A percentile compares a stretch with the other conserved stretches of the same genome.
These are phyloP conservation scores for Calonectria henricotiae DNA, from an alignment of 2,329 filamentous ascomycete genomes.

Conservation along the genomic window DNA sequence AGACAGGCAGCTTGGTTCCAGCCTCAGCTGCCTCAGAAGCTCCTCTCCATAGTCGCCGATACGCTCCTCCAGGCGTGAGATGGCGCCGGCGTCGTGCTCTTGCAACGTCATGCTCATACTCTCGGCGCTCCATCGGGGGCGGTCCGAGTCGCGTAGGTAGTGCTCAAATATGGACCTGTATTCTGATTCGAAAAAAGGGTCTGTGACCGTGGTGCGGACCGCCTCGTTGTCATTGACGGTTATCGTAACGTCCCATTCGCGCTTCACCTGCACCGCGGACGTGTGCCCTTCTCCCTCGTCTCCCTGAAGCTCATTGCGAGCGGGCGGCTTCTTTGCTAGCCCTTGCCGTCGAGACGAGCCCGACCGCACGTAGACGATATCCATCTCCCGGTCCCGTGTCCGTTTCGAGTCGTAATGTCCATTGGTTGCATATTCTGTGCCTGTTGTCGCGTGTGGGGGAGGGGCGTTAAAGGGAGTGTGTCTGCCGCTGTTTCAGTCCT, in stretches of 20 bases:
- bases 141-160: conserved; percentile 38
- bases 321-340: conserved; percentile 16
- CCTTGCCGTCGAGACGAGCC: conserved; percentile 16
- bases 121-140: conserved; percentile 32
- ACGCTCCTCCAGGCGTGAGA: conserved; percentile 13
- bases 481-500: conserved; percentile 3
- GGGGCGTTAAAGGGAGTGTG: conserved; percentile 6
- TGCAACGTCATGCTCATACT: conserved; percentile 30
- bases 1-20: conserved; percentile 3
- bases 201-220: conserved; percentile 17
- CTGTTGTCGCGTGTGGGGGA: conserved; percentile 20
- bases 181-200: conserved; percentile 31
- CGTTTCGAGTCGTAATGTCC: conserved; percentile 27
- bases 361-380: conserved; percentile 34
- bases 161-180: conserved; percentile 33
- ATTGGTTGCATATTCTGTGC: conserved; percentile 34
- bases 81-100: conserved; percentile 11
- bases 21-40: conserved; percentile 19
- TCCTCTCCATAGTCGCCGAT: conserved; percentile 11
- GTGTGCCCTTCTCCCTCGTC: background rate
- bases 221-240: conserved; percentile 17
- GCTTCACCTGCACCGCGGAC: background rate
- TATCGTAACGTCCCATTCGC: conserved; percentile 28
- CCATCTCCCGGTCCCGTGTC: conserved; percentile 37
- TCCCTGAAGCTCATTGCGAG: background rate